A percentile compares a stretch with the other conserved stretches of the same genome.
Evolutionary conservation across 768 basidiomycete genomes (phyloP).

Genomic region (Xerocomellus chrysenteron): DNA sequence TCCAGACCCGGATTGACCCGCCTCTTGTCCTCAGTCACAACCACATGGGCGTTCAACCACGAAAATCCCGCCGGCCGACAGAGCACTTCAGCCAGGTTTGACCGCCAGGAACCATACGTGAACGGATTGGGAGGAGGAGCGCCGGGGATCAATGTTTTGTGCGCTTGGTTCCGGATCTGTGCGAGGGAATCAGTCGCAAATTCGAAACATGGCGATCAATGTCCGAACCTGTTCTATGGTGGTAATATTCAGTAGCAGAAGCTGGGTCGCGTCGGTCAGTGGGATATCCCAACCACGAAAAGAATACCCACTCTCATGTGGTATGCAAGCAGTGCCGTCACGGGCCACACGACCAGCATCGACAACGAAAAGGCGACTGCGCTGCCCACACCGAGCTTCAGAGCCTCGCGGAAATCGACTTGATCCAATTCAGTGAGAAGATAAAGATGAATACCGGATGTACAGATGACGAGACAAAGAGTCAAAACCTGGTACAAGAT

Average conservation of each 20-base stretch:
- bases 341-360: constrained; percentile 77
- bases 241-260: constrained; percentile 83
- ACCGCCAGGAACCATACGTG: constrained; percentile 71
- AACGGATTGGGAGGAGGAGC: constrained; percentile 82
- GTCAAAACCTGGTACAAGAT: constrained; percentile 56
- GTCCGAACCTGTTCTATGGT: constrained; percentile 89
- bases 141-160: constrained; percentile 64
- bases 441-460: constrained; percentile 79
- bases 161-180: constrained; percentile 85
- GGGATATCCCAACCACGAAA: neutral
- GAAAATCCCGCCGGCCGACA: constrained; percentile 80
- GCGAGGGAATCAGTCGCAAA: constrained; percentile 4
- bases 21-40: constrained; percentile 71
- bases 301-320: constrained; percentile 72
- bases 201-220: constrained; percentile 11
- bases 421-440: constrained; percentile 55
- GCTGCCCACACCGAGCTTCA: constrained; percentile 63
- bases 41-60: constrained; percentile 66
- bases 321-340: constrained; percentile 75
- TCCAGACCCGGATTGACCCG: constrained; percentile 68
- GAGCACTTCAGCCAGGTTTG: constrained; percentile 72
- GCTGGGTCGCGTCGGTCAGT: constrained; percentile 38
- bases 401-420: constrained; percentile 47
- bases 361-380: constrained; percentile 77
- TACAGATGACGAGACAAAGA: constrained; percentile 73